phyloP scores from a whole-genome alignment of 208 protist genomes.

The Vickermania ingenoplastis region DNA sequence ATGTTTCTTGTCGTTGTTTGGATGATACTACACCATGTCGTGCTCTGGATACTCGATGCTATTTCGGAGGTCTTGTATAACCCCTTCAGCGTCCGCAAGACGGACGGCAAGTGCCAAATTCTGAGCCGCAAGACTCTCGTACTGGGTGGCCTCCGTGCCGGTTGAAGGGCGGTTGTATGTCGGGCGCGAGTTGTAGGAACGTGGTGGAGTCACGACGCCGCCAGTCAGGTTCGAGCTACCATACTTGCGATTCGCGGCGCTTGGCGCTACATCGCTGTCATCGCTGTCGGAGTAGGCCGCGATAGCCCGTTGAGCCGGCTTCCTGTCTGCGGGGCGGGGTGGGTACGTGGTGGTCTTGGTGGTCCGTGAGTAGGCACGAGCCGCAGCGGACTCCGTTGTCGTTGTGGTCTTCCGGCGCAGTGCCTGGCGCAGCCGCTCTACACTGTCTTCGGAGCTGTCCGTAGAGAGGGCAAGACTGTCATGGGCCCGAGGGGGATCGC shows the following conservation, averaged over 20 bases:
- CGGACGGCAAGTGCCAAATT: conserved; percentile 6
- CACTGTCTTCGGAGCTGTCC: background rate
- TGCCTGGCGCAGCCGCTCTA: background rate
- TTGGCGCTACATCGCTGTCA: too few relatives aligned
- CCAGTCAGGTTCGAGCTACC: background rate
- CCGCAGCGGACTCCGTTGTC: background rate
- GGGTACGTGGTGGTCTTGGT: background rate
- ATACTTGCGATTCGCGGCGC: too few relatives aligned
- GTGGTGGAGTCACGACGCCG: background rate
- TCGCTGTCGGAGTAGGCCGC: background rate
- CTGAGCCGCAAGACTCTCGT: conserved; percentile 5
- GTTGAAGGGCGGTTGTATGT: background rate
- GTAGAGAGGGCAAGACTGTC: background rate
- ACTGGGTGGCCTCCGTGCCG: background rate
- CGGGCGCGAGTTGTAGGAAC: background rate
- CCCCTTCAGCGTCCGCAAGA: conserved; percentile 4
- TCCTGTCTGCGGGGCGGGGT: background rate
- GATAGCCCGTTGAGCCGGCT: background rate
- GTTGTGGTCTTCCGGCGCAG: background rate
- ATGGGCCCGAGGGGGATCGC: too few relatives aligned
- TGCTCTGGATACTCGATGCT: conserved; percentile 1
- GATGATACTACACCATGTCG: background rate
- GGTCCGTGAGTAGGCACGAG: background rate
- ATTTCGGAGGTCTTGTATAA: conserved; percentile 7
- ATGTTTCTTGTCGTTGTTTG: too few relatives aligned